phyloP scores from a whole-genome alignment of 1,284 basidiomycete species.

The Ceratobasidium sp. region DNA sequence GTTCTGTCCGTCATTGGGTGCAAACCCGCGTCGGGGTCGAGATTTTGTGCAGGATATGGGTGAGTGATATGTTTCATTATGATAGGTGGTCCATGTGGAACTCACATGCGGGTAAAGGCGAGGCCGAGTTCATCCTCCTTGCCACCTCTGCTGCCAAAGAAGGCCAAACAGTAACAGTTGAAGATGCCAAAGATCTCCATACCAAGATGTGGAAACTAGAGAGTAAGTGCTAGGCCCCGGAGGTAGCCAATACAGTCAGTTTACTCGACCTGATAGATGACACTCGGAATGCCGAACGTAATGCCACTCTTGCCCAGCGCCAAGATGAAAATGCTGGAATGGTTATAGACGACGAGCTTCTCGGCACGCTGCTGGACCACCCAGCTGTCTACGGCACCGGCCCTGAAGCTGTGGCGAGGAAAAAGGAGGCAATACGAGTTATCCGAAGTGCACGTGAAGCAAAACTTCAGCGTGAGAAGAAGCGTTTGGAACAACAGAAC shows the following conservation, averaged over 20 bases:
- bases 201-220: constrained; percentile 42
- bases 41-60: constrained; percentile 36
- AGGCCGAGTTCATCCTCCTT: constrained; percentile 27
- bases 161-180: constrained; percentile 4
- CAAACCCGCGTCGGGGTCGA: constrained; percentile 18
- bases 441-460: neutral
- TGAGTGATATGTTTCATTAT: neutral
- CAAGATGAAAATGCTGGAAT: constrained; percentile 26
- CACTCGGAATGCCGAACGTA: constrained; percentile 35
- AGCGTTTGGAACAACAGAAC: constrained; percentile 29
- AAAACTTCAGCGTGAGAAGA: constrained; percentile 15
- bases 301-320: constrained; percentile 19
- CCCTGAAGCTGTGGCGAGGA: constrained; percentile 14
- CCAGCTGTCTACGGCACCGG: constrained; percentile 22
- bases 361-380: neutral
- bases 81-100: too few relatives aligned
- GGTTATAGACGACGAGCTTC: constrained; percentile 29
- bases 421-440: neutral
- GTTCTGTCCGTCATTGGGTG: constrained; percentile 17
- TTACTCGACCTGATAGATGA: neutral
- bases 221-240: constrained; percentile 5
- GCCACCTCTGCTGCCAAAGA: constrained; percentile 21
- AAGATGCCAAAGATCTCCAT: constrained; percentile 27
- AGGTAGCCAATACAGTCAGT: neutral
- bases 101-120: constrained; percentile 5